phyloP scores from a whole-genome alignment of 768 basidiomycete species.

The Phanerodontia chrysosporium region DNA sequence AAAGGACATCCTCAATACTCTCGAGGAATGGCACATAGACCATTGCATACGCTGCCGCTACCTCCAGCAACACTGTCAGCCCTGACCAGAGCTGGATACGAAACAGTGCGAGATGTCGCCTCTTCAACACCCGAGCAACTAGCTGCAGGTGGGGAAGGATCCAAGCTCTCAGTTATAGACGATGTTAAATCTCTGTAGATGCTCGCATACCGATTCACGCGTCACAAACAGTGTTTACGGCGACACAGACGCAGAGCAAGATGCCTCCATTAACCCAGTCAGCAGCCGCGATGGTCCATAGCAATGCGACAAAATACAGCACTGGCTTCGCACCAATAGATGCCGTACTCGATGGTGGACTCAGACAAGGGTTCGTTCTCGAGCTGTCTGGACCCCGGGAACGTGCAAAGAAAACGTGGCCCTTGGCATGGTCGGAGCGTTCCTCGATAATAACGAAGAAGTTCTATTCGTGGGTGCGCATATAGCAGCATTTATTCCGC shows the following conservation, averaged over 20 bases:
- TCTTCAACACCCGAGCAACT: slow-evolving; percentile 41
- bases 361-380: slow-evolving; percentile 56
- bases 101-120: slow-evolving; percentile 50
- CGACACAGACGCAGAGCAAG: slow-evolving; percentile 30
- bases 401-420: slow-evolving; percentile 58
- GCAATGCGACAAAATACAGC: slow-evolving; percentile 27
- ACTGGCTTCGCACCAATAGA: slow-evolving; percentile 52
- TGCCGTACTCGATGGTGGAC: slow-evolving; percentile 56
- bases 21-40: slow-evolving; percentile 1
- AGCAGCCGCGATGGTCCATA: slow-evolving; percentile 41
- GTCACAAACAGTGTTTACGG: slow-evolving; percentile 43
- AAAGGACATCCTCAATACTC: too few species aligned
- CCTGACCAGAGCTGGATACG: slow-evolving; percentile 52
- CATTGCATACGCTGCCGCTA: slow-evolving; percentile 2
- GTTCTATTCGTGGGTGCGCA: slow-evolving; percentile 60
- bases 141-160: slow-evolving; percentile 39
- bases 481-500: too few species aligned
- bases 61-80: slow-evolving; percentile 30
- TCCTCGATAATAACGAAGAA: slow-evolving; percentile 44
- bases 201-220: slow-evolving; percentile 42
- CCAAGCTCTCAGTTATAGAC: not conserved
- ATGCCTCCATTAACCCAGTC: slow-evolving; percentile 45
- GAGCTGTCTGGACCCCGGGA: slow-evolving; percentile 80
- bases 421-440: slow-evolving; percentile 43
- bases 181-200: slow-evolving; percentile 33